Evolutionary conservation across 2,329 filamentous ascomycete genomes (phyloP).

Genomic region (Trichoderma asperellum): DNA sequence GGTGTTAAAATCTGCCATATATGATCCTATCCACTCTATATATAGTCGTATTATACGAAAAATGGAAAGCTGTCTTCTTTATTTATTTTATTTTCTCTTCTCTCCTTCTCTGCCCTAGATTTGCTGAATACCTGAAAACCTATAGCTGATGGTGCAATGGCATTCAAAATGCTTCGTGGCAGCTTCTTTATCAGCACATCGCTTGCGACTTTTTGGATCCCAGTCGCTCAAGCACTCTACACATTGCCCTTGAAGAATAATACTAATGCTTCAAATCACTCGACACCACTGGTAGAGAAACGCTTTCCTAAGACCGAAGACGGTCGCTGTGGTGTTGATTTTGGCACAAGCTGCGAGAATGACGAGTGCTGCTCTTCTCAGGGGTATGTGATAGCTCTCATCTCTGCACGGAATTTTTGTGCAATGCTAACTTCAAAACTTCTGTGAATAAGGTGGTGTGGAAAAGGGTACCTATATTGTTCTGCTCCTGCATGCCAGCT

Average conservation of each 20-base stretch:
- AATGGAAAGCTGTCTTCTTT: not conserved
- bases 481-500: slow-evolving; percentile 65
- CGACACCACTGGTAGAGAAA: slow-evolving; percentile 22
- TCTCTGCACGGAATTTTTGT: not conserved
- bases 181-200: not conserved
- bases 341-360: slow-evolving; percentile 40
- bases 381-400: slow-evolving; percentile 40
- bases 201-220: not conserved
- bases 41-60: not conserved
- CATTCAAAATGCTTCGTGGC: not conserved
- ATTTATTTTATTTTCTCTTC: not conserved
- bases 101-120: not conserved
- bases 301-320: slow-evolving; percentile 28
- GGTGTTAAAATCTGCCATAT: not conserved
- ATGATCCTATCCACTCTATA: not conserved
- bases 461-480: slow-evolving; percentile 59
- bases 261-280: not conserved
- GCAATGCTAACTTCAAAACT: no score
- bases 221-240: not conserved
- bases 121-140: not conserved
- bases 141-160: not conserved
- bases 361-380: slow-evolving; percentile 49
- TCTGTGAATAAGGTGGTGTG: slow-evolving; percentile 53
- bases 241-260: not conserved
- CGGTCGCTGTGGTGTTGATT: slow-evolving; percentile 51